Evolutionary conservation across 306 rosid genomes (phyloP), one percentile per base, ranked within the genome.

Genomic region (Hippophae rhamnoides): DNA sequence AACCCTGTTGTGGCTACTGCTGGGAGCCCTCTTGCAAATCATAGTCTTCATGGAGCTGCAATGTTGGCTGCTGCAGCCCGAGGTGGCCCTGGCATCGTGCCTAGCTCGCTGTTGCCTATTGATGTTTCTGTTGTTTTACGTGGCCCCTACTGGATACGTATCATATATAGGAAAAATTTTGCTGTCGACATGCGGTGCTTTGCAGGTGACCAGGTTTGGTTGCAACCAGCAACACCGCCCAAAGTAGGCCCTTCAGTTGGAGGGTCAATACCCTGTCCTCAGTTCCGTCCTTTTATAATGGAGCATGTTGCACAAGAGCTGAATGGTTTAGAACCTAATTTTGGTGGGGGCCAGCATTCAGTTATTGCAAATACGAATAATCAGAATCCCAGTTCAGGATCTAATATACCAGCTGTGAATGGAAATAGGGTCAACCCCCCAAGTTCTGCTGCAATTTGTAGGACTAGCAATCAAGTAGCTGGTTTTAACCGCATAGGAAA

Each of bases 121-220:
- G 99, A 93, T 82, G 99, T 93, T 64, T 93, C 99, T 58, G 99
- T 93, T 75, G 99, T 93, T 74, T 78, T 93, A 58, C 94, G 99
- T 7, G 96, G 99, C 50, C 99, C 99, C 31, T 88, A 88, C 64
- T 93, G 99, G 99, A 93, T 88, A 69, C 75, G 99, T 45, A 93
- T 93, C 62, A 84, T 93, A 75, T 93, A 93, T 55, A 84, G 99
- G 47, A 88, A 93, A 76, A 76, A 88, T 52, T 93, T 93, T 73
- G 90, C 99, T 12, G 97, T 93, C 69, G 99, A 93, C 80, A 93
- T 93, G 99, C 99, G 99, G 9, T 93, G 99, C 84, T 88, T 88
- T 78, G 95, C 99, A 5, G 99, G 99, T 72, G 99, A 93, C 75
- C 99, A 93, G 78, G 99, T 93, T 44, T 93, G 99, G 99, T 63